Conservation (phyloP, 192 early-diverging fungal genomes). For the Phlyctochytrium bullatum region DNA sequence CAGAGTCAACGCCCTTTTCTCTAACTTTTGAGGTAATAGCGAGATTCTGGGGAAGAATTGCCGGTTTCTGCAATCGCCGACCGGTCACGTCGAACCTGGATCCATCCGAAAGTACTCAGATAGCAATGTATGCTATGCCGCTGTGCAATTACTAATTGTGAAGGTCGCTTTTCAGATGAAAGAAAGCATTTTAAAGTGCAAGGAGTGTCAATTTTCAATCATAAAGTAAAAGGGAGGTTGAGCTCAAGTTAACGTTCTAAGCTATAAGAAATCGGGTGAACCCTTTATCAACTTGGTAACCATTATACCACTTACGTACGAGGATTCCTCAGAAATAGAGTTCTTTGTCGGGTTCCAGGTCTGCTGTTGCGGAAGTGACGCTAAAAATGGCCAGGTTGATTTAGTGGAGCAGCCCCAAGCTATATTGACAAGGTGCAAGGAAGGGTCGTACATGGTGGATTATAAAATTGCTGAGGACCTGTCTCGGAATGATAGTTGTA, state of each 20-base stretch:
- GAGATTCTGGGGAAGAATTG: slow-evolving; percentile 50
- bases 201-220: slow-evolving; percentile 64
- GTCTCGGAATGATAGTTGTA: not conserved
- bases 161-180: slow-evolving; percentile 52
- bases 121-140: slow-evolving; percentile 24
- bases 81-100: slow-evolving; percentile 11
- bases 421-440: slow-evolving; percentile 61
- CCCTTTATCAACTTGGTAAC: slow-evolving; percentile 71
- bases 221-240: slow-evolving; percentile 43
- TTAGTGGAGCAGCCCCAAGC: slow-evolving; percentile 69
- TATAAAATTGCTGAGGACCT: slow-evolving; percentile 17
- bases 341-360: slow-evolving; percentile 60
- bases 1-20: too few species aligned
- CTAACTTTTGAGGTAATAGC: too few species aligned
- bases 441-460: slow-evolving; percentile 31
- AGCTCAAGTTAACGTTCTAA: not conserved
- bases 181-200: slow-evolving; percentile 39
- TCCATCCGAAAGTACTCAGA: slow-evolving; percentile 44
- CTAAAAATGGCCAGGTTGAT: slow-evolving; percentile 46
- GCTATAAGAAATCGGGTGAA: slow-evolving; percentile 64
- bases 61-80: slow-evolving; percentile 42
- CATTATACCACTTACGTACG: slow-evolving; percentile 54
- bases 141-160: not conserved
- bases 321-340: slow-evolving; percentile 47
- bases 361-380: not conserved